Evolutionary conservation across 192 early-diverging fungal genomes (phyloP).

Genomic region (Coemansia sp.): DNA sequence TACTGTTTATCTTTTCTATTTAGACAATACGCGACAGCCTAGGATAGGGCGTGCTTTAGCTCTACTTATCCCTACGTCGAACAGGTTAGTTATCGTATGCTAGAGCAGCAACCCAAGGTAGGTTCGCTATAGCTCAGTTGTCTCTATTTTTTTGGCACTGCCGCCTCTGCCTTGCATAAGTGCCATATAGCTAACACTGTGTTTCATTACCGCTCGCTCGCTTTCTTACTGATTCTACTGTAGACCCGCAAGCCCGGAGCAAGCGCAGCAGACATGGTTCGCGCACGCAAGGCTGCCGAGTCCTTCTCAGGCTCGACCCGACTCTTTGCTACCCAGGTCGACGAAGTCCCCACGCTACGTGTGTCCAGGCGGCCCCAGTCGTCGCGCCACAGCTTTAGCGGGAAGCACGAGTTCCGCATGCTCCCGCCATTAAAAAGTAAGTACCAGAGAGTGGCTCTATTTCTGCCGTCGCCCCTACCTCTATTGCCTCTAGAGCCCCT

Average conservation of each 20-base stretch:
- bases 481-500: neutral
- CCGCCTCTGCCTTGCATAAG: neutral
- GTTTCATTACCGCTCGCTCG: neutral
- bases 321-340: conserved; percentile 45
- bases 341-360: conserved; percentile 46
- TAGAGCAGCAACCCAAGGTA: conserved; percentile 49
- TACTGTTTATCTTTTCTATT: neutral
- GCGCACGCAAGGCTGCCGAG: conserved; percentile 49
- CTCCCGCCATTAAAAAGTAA: conserved; percentile 49
- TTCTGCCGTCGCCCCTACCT: conserved; percentile 5
- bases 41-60: neutral
- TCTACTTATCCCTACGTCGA: neutral
- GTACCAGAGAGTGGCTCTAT: conserved; percentile 18
- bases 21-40: neutral
- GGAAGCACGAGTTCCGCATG: conserved; percentile 53
- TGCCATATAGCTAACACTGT: neutral
- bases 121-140: conserved; percentile 11
- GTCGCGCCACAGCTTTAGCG: conserved; percentile 55
- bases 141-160: neutral
- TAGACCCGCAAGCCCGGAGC: conserved; percentile 47
- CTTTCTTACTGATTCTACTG: neutral
- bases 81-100: conserved; percentile 27
- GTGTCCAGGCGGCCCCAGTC: conserved; percentile 51
- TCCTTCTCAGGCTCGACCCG: conserved; percentile 39
- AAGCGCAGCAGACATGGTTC: conserved; percentile 39